phyloP scores from a whole-genome alignment of 1,284 basidiomycete genomes.

The Meira nashicola region DNA sequence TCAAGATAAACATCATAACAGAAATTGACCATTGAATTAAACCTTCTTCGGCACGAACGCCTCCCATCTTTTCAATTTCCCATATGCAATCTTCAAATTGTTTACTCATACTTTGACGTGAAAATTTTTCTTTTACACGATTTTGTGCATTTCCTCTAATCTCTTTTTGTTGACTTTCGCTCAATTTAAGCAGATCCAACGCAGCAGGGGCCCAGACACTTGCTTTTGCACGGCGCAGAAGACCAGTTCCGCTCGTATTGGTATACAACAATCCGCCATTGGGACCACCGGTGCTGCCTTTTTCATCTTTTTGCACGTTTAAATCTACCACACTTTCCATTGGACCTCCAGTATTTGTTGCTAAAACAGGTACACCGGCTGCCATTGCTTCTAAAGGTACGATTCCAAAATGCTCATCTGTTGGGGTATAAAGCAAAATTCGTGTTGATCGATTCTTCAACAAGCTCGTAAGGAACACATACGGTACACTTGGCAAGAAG shows the following conservation, averaged over 20 bases:
- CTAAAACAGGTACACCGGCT: constrained; percentile 81
- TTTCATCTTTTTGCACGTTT: constrained; percentile 24
- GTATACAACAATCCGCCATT: background rate
- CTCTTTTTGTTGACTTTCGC: constrained; percentile 3
- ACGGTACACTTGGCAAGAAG: constrained; percentile 43
- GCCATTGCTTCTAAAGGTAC: constrained; percentile 93
- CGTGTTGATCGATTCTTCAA: constrained; percentile 25
- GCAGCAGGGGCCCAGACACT: constrained; percentile 31
- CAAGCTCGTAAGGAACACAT: constrained; percentile 38
- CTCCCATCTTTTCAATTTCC: constrained; percentile 25
- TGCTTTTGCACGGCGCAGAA: constrained; percentile 26
- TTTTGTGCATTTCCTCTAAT: constrained; percentile 16
- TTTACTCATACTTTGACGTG: constrained; percentile 24
- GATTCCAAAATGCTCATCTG: constrained; percentile 95
- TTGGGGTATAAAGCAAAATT: constrained; percentile 79
- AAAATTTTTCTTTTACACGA: constrained; percentile 24
- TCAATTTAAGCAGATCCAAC: constrained; percentile 21
- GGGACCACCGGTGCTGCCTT: constrained; percentile 5
- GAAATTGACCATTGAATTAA: constrained; percentile 29
- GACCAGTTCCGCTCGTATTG: constrained; percentile 31
- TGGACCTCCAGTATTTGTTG: constrained; percentile 83
- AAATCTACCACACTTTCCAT: constrained; percentile 76
- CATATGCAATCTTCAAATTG: constrained; percentile 27
- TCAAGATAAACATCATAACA: constrained; percentile 4
- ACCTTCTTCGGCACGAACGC: constrained; percentile 29